Conservation (phyloP, 148 eudicot genomes). For the Polygonum aviculare region DNA sequence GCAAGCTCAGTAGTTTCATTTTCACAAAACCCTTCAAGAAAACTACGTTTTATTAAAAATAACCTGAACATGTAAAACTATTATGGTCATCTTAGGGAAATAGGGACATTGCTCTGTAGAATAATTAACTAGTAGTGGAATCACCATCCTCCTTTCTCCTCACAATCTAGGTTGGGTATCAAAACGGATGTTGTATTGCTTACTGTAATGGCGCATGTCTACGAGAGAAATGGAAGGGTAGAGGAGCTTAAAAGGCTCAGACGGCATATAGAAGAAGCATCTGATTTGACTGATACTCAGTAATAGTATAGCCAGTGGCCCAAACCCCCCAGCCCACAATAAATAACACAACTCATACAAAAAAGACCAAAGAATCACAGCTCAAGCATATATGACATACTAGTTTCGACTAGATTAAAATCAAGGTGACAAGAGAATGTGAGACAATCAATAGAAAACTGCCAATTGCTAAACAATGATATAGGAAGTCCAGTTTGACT, state of each 20-base stretch:
- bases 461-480: no score
- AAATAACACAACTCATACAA: no score
- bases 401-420: no score
- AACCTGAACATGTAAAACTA: background rate
- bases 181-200: constrained; percentile 61
- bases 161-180: constrained; percentile 44
- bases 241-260: constrained; percentile 82
- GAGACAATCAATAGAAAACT: no score
- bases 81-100: background rate
- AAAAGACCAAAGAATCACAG: no score
- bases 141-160: no score
- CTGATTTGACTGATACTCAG: constrained; percentile 47
- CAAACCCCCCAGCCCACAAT: constrained; percentile 10
- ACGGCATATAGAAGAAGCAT: constrained; percentile 73
- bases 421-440: no score
- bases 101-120: background rate
- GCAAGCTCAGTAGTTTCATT: background rate
- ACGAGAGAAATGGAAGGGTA: constrained; percentile 79
- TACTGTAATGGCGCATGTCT: constrained; percentile 71
- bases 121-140: no score
- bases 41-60: background rate
- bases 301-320: constrained; percentile 69
- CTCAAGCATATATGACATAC: no score
- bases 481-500: no score
- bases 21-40: background rate